phyloP scores from a whole-genome alignment of 768 basidiomycete species.

The Macrolepiota dolichaula region DNA sequence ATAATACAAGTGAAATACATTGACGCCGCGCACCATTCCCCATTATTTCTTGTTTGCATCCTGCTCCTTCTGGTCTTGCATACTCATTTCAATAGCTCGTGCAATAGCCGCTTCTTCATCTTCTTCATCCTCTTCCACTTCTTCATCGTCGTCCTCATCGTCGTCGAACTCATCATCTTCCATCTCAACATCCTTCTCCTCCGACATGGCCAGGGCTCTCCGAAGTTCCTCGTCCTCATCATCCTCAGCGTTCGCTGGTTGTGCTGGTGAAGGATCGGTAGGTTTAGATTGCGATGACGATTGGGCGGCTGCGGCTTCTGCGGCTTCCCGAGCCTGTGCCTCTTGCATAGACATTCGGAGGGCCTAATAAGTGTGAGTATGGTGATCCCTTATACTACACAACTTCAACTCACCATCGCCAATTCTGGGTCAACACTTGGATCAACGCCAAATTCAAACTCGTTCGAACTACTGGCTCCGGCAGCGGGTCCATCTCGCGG shows the following conservation, averaged over 20 bases:
- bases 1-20: constrained; percentile 4
- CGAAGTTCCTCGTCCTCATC: constrained; percentile 80
- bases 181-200: constrained; percentile 51
- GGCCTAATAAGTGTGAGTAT: constrained; percentile 50
- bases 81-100: constrained; percentile 90
- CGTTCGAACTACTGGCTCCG: constrained; percentile 43
- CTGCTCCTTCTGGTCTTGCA: constrained; percentile 61
- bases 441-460: constrained; percentile 90
- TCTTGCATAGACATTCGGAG: constrained; percentile 98
- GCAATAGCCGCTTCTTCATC: constrained; percentile 90
- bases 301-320: constrained; percentile 35
- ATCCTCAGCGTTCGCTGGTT: constrained; percentile 50
- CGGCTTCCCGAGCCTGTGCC: constrained; percentile 74
- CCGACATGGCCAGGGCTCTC: constrained; percentile 75
- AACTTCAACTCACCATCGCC: constrained; percentile 69
- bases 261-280: constrained; percentile 19
- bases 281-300: constrained; percentile 36
- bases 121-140: constrained; percentile 54
- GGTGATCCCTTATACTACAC: background rate
- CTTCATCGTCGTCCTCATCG: constrained; percentile 42
- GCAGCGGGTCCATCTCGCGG: constrained; percentile 40
- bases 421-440: constrained; percentile 95
- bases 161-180: constrained; percentile 57
- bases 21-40: background rate
- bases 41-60: constrained; percentile 29